Evolutionary conservation across 2,329 filamentous ascomycete species (phyloP), one percentile per base, ranked within the genome.

Genomic region (Magnaporthiopsis rhizophila): DNA sequence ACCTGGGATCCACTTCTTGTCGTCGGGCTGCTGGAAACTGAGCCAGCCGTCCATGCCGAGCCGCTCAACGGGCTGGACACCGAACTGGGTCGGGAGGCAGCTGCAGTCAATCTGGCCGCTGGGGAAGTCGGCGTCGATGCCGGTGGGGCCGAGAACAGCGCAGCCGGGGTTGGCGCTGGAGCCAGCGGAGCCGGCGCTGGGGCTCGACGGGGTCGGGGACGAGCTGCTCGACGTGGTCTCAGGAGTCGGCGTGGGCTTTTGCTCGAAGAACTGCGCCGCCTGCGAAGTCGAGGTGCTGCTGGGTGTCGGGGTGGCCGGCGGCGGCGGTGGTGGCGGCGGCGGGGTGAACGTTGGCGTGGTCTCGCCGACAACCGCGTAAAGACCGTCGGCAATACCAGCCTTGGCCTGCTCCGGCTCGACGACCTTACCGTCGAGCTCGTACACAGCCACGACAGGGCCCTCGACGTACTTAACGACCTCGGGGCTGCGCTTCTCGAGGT

Each of bases 81-180:
- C 95, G 72, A 96, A 98, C 0, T 86, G 80, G 3, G 86, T 87
- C 21, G 93, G 93, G 80, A 97, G 96, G 1, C 81, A 73, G 67
- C 75, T 77, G 79, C 95, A 98, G 68, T 82, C 77, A 64, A 96
- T 71, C 69, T 86, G 76, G 66, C 91, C 91, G 75, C 89, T 88
- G 15, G 89, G 90, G 81, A 98, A 98, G 9, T 87, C 79, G 21
- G 78, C 77, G 68, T 86, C 80, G 64, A 94, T 69, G 62, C 90
- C 90, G 30, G 72, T 79, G 62, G 75, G 79, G 45, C 73, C 73
- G 61, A 30, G 6, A 30, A 30, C 30, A 7, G 30, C 3, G 4
- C 30, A 30, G 30, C 30, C 30, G 62, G 75, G 79, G 45, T 73
- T 72, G 62, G 34, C 8, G 8, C 68, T 79, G 62, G 75, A 79